Evolutionary conservation across 2,329 filamentous ascomycete species (phyloP).

Genomic region (Lecanoromycetidae sp.): DNA sequence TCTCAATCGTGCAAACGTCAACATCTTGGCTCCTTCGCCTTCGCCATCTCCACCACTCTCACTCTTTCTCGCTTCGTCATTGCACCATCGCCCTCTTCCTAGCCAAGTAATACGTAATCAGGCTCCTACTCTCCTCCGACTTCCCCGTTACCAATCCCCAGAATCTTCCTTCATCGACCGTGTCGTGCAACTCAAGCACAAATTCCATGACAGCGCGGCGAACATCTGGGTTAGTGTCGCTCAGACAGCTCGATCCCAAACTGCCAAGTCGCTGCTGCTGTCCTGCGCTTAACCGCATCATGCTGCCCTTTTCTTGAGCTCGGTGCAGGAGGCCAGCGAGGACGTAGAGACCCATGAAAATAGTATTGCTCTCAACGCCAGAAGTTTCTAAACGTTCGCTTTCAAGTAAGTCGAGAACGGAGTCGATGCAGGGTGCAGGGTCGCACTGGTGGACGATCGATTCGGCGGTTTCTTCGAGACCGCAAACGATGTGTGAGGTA

Average conservation of each 20-base stretch:
- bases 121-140: slow-evolving; percentile 8
- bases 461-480: slow-evolving; percentile 29
- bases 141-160: slow-evolving; percentile 5
- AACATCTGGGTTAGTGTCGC: slow-evolving; percentile 27
- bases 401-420: slow-evolving; percentile 26
- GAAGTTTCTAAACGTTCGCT: slow-evolving; percentile 21
- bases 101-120: slow-evolving; percentile 17
- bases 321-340: slow-evolving; percentile 23
- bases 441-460: slow-evolving; percentile 26
- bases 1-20: no score
- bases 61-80: slow-evolving; percentile 16
- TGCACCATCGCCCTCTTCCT: slow-evolving; percentile 23
- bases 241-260: slow-evolving; percentile 25
- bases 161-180: slow-evolving; percentile 7
- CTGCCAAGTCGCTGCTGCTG: slow-evolving; percentile 24
- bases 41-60: no score
- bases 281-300: slow-evolving; percentile 11
- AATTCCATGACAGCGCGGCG: slow-evolving; percentile 28
- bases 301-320: slow-evolving; percentile 2
- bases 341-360: slow-evolving; percentile 23
- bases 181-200: slow-evolving; percentile 7
- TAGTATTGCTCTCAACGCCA: not conserved
- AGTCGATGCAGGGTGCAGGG: slow-evolving; percentile 24
- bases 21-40: no score
- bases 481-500: slow-evolving; percentile 30